Conservation (phyloP, 78 protist species). For the Chrysochromulina tobinii region DNA sequence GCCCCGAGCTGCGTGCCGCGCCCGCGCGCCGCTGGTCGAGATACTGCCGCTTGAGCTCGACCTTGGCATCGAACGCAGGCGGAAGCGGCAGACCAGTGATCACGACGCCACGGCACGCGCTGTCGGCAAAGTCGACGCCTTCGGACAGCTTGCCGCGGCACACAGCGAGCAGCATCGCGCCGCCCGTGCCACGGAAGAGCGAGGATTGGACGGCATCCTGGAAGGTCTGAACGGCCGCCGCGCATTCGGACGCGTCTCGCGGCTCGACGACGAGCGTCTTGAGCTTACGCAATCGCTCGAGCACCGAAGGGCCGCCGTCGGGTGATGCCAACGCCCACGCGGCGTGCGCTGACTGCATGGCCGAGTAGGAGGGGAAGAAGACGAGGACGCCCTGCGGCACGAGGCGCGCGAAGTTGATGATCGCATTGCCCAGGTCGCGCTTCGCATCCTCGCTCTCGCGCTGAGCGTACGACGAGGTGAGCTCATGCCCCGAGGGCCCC, state of each 20-base stretch:
- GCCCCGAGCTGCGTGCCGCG: neutral
- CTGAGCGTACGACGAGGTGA: slow-evolving; percentile 59
- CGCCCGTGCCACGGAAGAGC: slow-evolving; percentile 19
- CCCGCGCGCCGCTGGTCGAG: slow-evolving; percentile 24
- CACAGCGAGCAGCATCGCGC: slow-evolving; percentile 88
- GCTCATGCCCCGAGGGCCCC: slow-evolving; percentile 36
- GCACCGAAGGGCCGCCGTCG: neutral
- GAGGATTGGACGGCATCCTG: slow-evolving; percentile 10
- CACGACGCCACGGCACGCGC: slow-evolving; percentile 91
- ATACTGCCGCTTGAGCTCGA: slow-evolving; percentile 52
- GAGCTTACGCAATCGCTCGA: neutral
- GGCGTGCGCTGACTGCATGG: neutral
- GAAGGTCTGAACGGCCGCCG: slow-evolving; percentile 41
- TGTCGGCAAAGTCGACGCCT: slow-evolving; percentile 93
- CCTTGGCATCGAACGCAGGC: slow-evolving; percentile 43
- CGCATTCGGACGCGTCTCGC: slow-evolving; percentile 21
- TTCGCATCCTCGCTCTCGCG: slow-evolving; percentile 54
- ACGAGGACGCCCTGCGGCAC: slow-evolving; percentile 95
- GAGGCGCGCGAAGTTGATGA: slow-evolving; percentile 67
- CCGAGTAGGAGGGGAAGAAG: slow-evolving; percentile 93
- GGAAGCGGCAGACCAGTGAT: slow-evolving; percentile 91
- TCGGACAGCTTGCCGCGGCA: slow-evolving; percentile 92
- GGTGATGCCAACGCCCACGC: neutral
- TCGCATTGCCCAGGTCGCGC: slow-evolving; percentile 75
- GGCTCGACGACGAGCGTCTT: slow-evolving; percentile 76